phyloP scores from a whole-genome alignment of 352 stramenopile genomes.

The Phytophthora meadii region DNA sequence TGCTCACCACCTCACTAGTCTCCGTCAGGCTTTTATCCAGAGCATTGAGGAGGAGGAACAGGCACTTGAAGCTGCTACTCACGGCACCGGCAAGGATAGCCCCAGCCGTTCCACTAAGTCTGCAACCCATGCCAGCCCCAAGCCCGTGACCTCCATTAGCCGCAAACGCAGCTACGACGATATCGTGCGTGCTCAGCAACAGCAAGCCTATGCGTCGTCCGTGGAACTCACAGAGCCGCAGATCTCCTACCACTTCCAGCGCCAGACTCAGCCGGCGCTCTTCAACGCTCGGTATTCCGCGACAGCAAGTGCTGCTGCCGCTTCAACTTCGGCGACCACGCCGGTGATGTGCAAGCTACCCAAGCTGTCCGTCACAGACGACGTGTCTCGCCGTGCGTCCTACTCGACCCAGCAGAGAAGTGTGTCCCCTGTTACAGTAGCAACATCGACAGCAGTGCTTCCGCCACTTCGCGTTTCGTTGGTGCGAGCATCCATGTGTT shows the following conservation, averaged over 20 bases:
- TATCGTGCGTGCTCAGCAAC: conserved; percentile 33
- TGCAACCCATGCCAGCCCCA: conserved; percentile 19
- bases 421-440: conserved; percentile 38
- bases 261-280: conserved; percentile 16
- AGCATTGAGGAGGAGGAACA: conserved; percentile 73
- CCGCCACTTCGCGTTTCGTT: conserved; percentile 53
- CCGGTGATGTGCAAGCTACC: conserved; percentile 43
- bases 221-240: conserved; percentile 43
- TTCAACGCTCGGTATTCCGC: conserved; percentile 23
- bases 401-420: conserved; percentile 31
- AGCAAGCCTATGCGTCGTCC: conserved; percentile 12
- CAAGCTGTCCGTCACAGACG: conserved; percentile 32
- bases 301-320: conserved; percentile 3
- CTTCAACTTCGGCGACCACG: conserved; percentile 16
- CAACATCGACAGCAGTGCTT: conserved; percentile 41
- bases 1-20: conserved; percentile 41
- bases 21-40: conserved; percentile 59
- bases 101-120: conserved; percentile 14
- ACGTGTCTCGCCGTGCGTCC: conserved; percentile 28
- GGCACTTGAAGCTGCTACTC: conserved; percentile 25
- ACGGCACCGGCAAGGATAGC: conserved; percentile 15
- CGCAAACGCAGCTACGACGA: conserved; percentile 58
- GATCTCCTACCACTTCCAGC: conserved; percentile 44
- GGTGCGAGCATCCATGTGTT: conserved; percentile 50
- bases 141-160: conserved; percentile 15